Evolutionary conservation across 106 monocot species (phyloP).

Genomic region (Alisma plantagoaquatica): DNA sequence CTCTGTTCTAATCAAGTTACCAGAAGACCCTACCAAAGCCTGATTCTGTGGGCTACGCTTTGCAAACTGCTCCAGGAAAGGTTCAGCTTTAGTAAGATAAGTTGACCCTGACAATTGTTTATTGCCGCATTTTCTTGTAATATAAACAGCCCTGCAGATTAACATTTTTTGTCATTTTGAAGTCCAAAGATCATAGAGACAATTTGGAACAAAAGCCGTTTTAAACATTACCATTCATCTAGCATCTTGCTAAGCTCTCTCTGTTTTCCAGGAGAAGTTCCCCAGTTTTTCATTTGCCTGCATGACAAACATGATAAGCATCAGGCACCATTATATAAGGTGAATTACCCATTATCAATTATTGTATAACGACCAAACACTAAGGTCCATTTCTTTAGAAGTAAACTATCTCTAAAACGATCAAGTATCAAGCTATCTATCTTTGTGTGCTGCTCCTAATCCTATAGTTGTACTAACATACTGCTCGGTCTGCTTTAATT

Average conservation of each 20-base stretch:
- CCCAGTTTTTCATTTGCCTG: conserved; percentile 95
- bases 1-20: conserved; percentile 70
- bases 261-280: conserved; percentile 82
- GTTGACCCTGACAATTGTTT: conserved; percentile 68
- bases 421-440: no score
- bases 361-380: no score
- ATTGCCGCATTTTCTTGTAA: conserved; percentile 73
- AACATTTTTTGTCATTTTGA: no score
- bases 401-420: no score
- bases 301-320: no score
- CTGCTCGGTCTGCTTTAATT: no score
- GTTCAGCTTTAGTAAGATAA: conserved; percentile 89
- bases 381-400: no score
- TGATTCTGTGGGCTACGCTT: conserved; percentile 67
- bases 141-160: conserved; percentile 73
- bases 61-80: conserved; percentile 94
- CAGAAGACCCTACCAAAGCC: conserved; percentile 76
- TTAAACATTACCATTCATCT: conserved; percentile 97
- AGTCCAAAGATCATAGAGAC: no score
- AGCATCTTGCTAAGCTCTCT: conserved; percentile 80
- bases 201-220: no score
- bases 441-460: no score
- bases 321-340: neutral
- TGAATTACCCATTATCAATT: no score
- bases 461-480: no score